Evolutionary conservation across 202 grass and related monocot species (phyloP), one percentile per base, ranked within the genome.

Genomic region (Zizania palustris): DNA sequence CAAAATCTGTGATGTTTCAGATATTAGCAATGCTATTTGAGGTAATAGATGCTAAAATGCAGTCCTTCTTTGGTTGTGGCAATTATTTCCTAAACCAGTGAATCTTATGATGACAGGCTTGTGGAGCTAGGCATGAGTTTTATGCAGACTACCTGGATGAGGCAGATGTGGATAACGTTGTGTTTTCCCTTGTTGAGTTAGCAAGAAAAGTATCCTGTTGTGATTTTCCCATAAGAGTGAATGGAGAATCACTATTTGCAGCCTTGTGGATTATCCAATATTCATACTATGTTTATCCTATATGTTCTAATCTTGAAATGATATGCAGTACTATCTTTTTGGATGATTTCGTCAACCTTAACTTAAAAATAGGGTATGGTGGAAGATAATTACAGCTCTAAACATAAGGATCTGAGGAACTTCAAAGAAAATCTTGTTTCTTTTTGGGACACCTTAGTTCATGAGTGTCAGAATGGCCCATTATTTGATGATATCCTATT

Each of bases 401-500:
- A 97, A 79, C 82, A 82, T 57, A 98, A 95, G 64, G 91, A 92
- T 20, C 87, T 98, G 44, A 95, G 95, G 74, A 73, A 67, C 80
- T 98, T 98, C 72, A 98, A 92, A 77, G 91, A 95, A 55, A 98
- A 98, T 82, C 71, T 98, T 70, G 79, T 87, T 77, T 84, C 77
- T 67, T 98, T 98, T 80, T 98, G 91, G 95, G 85, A 98, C 68
- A 86, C 37, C 51, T 82, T 98, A 67, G 89, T 98, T 20, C 74
- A 90, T 69, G 91, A 98, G 70, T 98, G 95, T 70, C 91, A 98
- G 85, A 93, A 98, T 72, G 95, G 91, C 21, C 91, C 91, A 38
- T 73, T 98, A 71, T 95, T 98, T 85, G 91, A 98, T 84, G 71
- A 88, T 38, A 62, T 67, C 11, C 86, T 98, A 62, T 92, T 98